Evolutionary conservation across 1,284 basidiomycete genomes (phyloP), one percentile per base, ranked within the genome.

Genomic region (Moniliophthora roreri): DNA sequence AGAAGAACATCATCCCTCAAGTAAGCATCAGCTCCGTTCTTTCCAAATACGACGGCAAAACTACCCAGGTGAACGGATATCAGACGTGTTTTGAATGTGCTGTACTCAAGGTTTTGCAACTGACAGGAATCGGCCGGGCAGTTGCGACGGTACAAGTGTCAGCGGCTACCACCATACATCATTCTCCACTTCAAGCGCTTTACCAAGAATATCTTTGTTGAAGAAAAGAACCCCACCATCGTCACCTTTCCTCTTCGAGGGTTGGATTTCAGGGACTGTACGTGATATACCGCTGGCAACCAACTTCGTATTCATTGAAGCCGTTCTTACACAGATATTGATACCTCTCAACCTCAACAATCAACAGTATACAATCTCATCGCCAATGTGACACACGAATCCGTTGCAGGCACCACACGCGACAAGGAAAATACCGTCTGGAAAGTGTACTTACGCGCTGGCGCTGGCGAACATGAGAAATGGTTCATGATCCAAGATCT

Each of bases 1-100:
- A 96, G 73, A 97, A 98, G 73, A 98, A 98, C 67, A 98, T 98
- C 68, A 97, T 99, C 56, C 97, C 97, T 16, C 97, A 99, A 79
- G 93, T 98, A 42, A 89, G 89, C 45, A 86, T 99, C 55, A 85
- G 94, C 46, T 85, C 89, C 13, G 87, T 99, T 9, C 80, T 99
- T n/a, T 83, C 91, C 41, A 99, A 99, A 73, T 99, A 96, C 71
- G 94, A 99, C 69, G 97, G 97, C 26, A 77, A 75, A 62, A 91
- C 89, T 7, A 91, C 93, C 13, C 91, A 95, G 78, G 92, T 88
- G 58, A 67, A 74, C 58, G 55, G 48, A 50, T 55, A 59, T 55
- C 53, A 59, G 54, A 52, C 58, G 49, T 58, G 50, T 47, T 46
- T 38, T 54, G 28, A 32, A 10, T 51, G 53, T 55, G 49, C 41